phyloP scores from a whole-genome alignment of 1,284 basidiomycete genomes.

The Ceraceosorus guamensis region DNA sequence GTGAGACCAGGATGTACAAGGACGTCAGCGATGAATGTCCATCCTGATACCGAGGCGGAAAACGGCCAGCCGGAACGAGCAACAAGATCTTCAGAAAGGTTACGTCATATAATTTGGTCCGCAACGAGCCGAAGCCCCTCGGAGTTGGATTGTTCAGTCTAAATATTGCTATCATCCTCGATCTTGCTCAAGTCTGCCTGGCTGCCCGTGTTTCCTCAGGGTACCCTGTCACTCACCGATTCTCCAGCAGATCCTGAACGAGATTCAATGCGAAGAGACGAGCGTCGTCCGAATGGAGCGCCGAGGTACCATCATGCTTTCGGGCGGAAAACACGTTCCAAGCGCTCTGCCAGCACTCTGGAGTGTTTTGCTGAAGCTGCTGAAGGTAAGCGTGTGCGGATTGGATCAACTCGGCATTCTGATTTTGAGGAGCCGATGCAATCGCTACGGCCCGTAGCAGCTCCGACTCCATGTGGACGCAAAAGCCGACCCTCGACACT shows the following conservation, averaged over 20 bases:
- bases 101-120: too few species aligned
- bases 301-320: conserved; percentile 56
- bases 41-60: too few species aligned
- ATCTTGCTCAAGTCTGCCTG: neutral
- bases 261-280: conserved; percentile 79
- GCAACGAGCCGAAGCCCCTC: too few species aligned
- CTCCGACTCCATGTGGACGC: neutral
- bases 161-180: too few species aligned
- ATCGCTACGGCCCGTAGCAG: neutral
- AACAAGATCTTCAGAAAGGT: too few species aligned
- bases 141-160: neutral
- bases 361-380: conserved; percentile 64
- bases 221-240: conserved; percentile 61
- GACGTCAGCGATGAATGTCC: neutral
- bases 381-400: conserved; percentile 75
- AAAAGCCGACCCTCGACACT: too few species aligned
- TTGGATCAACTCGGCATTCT: conserved; percentile 56
- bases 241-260: conserved; percentile 75
- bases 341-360: conserved; percentile 63
- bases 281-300: conserved; percentile 55
- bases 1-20: neutral
- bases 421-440: conserved; percentile 30
- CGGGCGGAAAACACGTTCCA: conserved; percentile 43
- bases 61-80: too few species aligned
- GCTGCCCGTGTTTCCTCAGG: too few species aligned